These are phyloP conservation scores for Pseudophaeomoniella oleicola DNA, from an alignment of 2,329 filamentous ascomycete species.

Conservation along the genomic window DNA sequence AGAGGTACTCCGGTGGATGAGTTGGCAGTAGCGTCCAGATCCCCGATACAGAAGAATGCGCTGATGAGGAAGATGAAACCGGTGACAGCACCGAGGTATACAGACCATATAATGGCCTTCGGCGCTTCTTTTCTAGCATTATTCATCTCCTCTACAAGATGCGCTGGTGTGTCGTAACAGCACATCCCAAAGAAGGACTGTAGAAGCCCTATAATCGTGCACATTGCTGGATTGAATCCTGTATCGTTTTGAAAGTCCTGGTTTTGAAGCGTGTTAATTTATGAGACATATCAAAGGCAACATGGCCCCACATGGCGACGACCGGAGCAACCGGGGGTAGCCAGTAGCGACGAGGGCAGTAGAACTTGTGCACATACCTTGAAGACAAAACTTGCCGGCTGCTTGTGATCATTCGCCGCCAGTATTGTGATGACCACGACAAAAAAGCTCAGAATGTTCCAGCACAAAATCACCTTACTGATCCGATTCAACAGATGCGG, in stretches of 20 bases:
- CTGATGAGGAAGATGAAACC: constrained; percentile 34
- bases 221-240: constrained; percentile 35
- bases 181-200: constrained; percentile 23
- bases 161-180: constrained; percentile 29
- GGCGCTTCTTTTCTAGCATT: constrained; percentile 37
- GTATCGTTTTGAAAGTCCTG: constrained; percentile 32
- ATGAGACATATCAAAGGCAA: constrained; percentile 35
- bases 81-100: constrained; percentile 29
- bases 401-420: constrained; percentile 38
- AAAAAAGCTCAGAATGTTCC: constrained; percentile 39
- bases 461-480: constrained; percentile 31
- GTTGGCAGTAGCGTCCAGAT: constrained; percentile 30
- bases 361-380: too few species aligned
- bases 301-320: too few species aligned
- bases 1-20: constrained; percentile 36
- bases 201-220: constrained; percentile 37
- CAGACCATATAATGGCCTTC: constrained; percentile 29
- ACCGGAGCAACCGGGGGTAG: too few species aligned
- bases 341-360: constrained; percentile 38
- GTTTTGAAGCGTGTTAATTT: too few species aligned
- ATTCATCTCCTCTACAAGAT: constrained; percentile 43
- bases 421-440: constrained; percentile 38
- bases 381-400: constrained; percentile 40
- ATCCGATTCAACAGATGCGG: constrained; percentile 37
- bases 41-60: constrained; percentile 37